Base-by-base conservation (phyloP, 495 filamentous ascomycete species). In the Evansstolkia leycettana region DNA sequence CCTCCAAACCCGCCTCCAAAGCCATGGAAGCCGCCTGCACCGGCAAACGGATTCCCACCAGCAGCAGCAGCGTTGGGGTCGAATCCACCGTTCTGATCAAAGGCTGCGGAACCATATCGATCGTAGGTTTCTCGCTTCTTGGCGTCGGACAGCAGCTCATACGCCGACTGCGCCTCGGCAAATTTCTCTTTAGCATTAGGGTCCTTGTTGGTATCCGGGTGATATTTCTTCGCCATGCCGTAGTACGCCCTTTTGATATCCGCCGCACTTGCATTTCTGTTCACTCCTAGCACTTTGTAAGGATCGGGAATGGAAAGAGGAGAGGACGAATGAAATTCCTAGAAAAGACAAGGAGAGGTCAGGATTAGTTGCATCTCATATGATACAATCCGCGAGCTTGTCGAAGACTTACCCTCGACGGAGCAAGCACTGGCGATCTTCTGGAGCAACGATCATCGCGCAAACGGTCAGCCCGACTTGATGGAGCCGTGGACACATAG, bases 241-340 rank as follows among this genome's bases (percentile, higher is more conserved):
- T 98, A 98, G 65, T 98, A 98, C 2, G 90, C 89, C 58, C 95
- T 96, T 52, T 98, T 98, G 49, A 98, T 94, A 5, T 95, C 92
- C 36, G 75, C 52, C 4, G 83, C 58, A n/a, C 84, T 80, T 10
- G 90, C 84, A 27, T 54, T 66, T 53, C 84, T 89, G 38, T 67
- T 64, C 10, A 98, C 79, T n/a, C 89, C 90, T 24, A 98, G 76
- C 19, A 78, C 63, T 36, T 72, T 73, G 55, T 98, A 98, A 6
- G 90, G 90, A 48, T 98, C 78, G 47, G 81, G 72, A 14, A 76
- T 71, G 2, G 82, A 77, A 29, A 70, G 54, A 14, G 69, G 55
- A 11, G 60, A 54, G 26, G 75, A 54, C 0, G 82, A 67, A 57
- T 93, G 87, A 57, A 98, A 94, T 25, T 54, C 42, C 87, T 94